Conservation (phyloP, 805 yeast species). For the Metschnikowia lochheadii region DNA sequence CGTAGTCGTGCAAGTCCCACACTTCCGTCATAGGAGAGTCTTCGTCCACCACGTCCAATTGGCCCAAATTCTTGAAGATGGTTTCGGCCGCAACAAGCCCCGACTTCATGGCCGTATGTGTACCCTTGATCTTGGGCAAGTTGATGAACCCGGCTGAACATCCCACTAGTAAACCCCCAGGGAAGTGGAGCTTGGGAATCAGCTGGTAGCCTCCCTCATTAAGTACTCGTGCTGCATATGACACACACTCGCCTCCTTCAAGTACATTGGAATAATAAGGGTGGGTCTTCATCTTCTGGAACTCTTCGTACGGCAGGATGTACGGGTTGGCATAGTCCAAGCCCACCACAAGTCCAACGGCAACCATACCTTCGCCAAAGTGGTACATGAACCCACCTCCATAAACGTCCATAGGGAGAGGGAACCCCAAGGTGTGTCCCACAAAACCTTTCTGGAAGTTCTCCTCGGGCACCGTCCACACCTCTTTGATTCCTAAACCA, state of each 20-base stretch:
- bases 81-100: slow-evolving; percentile 94
- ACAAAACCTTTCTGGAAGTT: slow-evolving; percentile 78
- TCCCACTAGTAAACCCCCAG: slow-evolving; percentile 95
- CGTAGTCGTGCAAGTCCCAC: slow-evolving; percentile 56
- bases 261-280: slow-evolving; percentile 73
- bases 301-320: slow-evolving; percentile 92
- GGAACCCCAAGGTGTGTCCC: slow-evolving; percentile 87
- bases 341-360: slow-evolving; percentile 93
- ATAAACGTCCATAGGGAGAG: slow-evolving; percentile 66
- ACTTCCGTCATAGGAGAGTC: slow-evolving; percentile 38
- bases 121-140: slow-evolving; percentile 96
- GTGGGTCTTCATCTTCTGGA: slow-evolving; percentile 90
- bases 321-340: slow-evolving; percentile 93
- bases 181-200: slow-evolving; percentile 85
- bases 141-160: slow-evolving; percentile 96
- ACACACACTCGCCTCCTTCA: slow-evolving; percentile 86
- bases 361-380: slow-evolving; percentile 87
- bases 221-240: slow-evolving; percentile 93
- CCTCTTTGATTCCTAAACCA: slow-evolving; percentile 94
- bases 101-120: slow-evolving; percentile 95
- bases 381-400: slow-evolving; percentile 99
- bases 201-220: slow-evolving; percentile 97
- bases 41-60: slow-evolving; percentile 45
- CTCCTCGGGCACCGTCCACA: slow-evolving; percentile 89
- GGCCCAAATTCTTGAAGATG: slow-evolving; percentile 47